Base-by-base conservation (phyloP, 768 basidiomycete genomes). In the Collybiopsis confluens region DNA sequence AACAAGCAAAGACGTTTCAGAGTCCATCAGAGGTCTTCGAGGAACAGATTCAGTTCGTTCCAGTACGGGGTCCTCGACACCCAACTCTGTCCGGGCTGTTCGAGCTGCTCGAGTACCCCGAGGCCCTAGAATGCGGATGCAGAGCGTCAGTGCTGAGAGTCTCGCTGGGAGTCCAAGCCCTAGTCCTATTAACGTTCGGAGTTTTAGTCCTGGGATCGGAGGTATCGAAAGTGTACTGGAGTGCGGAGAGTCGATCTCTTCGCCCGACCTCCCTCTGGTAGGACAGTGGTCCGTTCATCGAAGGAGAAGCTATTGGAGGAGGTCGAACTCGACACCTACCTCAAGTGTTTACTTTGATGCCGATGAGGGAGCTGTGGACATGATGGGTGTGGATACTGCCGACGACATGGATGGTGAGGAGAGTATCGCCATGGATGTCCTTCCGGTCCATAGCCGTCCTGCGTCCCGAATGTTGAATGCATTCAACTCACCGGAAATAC, bases 51-150 rank as follows among this genome's bases (percentile, higher is more conserved):
- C 47, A 13, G 20, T 48, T 21, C 35, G 47, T 10, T 37, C 47
- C 8, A 48, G 47, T 24, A 46, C 30, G 2, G 47, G 20, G 20
- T 37, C 47, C 21, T n/a, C 20, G 11, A 48, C 47, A n/a, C 21
- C 30, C 37, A 48, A 21, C 35, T 48, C 35, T 16, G 37, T 48
- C n/a, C 18, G 36, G 35, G 47, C 47, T 4, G 26, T 48, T 9
- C 33, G 47, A 37, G 33, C 47, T 16, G n/a, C 24, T 16, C 30
- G 35, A 23, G 47, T 24, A 13, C 47, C 47, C 3, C 30, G 35
- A 35, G 47, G 47, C 35, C 47, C 47, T 23, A 37, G 47, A 24
- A 48, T 48, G 47, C 47, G 47, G 20, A 35, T 48, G 47, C 47
- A 48, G 11, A 48, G 47, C 24, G 47, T 23, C 20, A 48, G 47